Evolutionary conservation across 768 basidiomycete species (phyloP).

Genomic region (Tricholoma sp.): DNA sequence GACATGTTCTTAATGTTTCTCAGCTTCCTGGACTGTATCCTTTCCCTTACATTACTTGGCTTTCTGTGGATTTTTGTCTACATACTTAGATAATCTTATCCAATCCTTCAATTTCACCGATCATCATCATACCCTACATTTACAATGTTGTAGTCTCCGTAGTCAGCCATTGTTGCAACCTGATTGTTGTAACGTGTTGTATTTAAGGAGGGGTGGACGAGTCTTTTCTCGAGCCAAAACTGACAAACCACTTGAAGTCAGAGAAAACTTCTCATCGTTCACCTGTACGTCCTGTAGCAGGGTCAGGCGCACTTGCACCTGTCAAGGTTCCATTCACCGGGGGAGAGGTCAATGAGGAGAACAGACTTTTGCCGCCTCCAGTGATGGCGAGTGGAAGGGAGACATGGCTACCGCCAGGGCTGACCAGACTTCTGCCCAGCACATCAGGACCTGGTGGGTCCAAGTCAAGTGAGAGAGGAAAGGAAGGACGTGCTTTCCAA

Average conservation of each 20-base stretch:
- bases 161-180: background rate
- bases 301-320: slow-evolving; percentile 45
- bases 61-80: background rate
- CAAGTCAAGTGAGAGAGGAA: slow-evolving; percentile 92
- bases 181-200: background rate
- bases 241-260: slow-evolving; percentile 84
- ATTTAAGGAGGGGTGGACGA: slow-evolving; percentile 25
- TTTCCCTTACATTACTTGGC: background rate
- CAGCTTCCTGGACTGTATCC: background rate
- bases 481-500: slow-evolving; percentile 90
- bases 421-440: slow-evolving; percentile 49
- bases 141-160: background rate
- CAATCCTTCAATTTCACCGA: background rate
- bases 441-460: slow-evolving; percentile 61
- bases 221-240: slow-evolving; percentile 81
- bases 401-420: slow-evolving; percentile 61
- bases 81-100: background rate
- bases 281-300: slow-evolving; percentile 35
- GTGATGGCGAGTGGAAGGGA: slow-evolving; percentile 38
- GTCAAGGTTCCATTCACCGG: slow-evolving; percentile 60
- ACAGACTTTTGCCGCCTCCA: slow-evolving; percentile 47
- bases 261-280: slow-evolving; percentile 80
- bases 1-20: background rate
- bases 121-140: background rate
- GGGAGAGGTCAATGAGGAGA: slow-evolving; percentile 56